Conservation (phyloP, 108 stramenopile genomes). For the Cyclostephanos tholiformis region DNA sequence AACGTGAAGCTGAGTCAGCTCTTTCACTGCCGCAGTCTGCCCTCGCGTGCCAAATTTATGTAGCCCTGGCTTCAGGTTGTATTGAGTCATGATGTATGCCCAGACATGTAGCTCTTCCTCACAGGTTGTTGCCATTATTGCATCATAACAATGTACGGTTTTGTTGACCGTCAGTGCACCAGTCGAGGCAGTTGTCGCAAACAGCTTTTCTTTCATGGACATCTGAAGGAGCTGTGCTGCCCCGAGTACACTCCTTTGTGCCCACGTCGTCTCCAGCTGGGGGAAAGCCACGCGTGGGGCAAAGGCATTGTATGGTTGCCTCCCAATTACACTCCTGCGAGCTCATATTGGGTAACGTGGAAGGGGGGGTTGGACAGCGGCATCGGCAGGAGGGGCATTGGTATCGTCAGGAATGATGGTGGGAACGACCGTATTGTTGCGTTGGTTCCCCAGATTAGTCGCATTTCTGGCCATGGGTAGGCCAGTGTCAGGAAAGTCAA, state of each 20-base stretch:
- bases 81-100: slow-evolving; percentile 5
- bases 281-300: background rate
- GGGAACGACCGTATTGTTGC: background rate
- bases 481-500: background rate
- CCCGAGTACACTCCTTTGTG: background rate
- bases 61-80: background rate
- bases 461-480: background rate
- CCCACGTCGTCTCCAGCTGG: background rate
- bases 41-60: background rate
- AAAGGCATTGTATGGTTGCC: background rate
- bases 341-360: background rate
- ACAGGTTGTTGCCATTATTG: background rate
- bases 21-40: background rate
- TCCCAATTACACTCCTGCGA: background rate
- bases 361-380: too few species aligned
- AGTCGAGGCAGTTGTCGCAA: background rate
- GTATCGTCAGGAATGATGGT: background rate
- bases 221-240: background rate
- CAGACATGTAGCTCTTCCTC: background rate
- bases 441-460: background rate
- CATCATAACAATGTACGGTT: background rate
- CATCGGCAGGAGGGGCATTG: too few species aligned
- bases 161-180: background rate
- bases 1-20: background rate
- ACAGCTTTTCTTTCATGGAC: background rate